Percentiles rank a stretch among this genome's conserved stretches.
Evolutionary conservation across 73 alveolate species (phyloP).

Genomic region (Tetrahymena malaccensis): DNA sequence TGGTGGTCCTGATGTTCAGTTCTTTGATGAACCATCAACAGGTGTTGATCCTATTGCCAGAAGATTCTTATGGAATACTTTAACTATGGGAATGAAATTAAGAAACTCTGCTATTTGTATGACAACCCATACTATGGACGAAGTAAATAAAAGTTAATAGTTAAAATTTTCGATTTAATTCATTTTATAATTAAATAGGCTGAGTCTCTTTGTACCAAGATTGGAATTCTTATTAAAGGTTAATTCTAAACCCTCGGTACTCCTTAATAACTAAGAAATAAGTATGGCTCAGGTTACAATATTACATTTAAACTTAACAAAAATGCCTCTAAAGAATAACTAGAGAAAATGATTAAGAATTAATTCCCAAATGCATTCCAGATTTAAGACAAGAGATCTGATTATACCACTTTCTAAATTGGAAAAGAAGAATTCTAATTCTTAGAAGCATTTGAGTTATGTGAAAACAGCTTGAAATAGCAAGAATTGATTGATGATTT

Average conservation of each 20-base stretch:
- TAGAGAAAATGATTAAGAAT: not conserved
- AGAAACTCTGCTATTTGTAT: conserved; percentile 59
- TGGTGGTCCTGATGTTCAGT: conserved; percentile 55
- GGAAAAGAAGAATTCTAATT: not conserved
- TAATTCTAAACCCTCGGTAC: not conserved
- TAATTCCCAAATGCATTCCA: not conserved
- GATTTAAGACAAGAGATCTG: not conserved
- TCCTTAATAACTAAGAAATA: not conserved
- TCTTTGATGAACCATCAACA: conserved; percentile 73
- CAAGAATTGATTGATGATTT: not conserved
- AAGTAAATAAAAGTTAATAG: conserved; percentile 15
- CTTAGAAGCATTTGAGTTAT: not conserved
- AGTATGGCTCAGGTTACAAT: not conserved
- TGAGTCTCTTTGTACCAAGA: not conserved
- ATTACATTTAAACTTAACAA: not conserved
- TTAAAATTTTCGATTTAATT: not conserved
- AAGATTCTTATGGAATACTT: conserved; percentile 44
- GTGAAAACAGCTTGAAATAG: not conserved
- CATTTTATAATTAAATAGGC: not conserved
- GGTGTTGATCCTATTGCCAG: conserved; percentile 72
- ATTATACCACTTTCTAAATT: not conserved
- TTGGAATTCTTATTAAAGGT: not conserved
- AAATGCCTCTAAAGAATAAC: not conserved
- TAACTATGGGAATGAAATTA: conserved; percentile 25
- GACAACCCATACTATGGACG: conserved; percentile 95